A percentile compares a stretch with the other conserved stretches of the same genome.
phyloP scores from a whole-genome alignment of 371 early-diverging fungal species.

The Mortierella sp. region DNA sequence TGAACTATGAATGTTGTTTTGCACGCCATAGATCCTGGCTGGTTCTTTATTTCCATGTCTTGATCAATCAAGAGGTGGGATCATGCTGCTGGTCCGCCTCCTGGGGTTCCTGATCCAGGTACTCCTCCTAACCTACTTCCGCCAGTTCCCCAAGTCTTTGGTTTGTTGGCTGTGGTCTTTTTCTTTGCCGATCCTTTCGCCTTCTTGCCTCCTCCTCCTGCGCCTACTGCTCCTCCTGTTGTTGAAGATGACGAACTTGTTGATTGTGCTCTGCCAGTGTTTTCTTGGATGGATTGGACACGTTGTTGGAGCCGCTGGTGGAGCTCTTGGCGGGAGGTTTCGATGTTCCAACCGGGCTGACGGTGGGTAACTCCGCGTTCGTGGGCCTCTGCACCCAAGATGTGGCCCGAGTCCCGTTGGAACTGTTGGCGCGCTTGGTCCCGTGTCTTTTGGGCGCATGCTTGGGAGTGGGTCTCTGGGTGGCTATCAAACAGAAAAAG shows the following conservation, averaged over 20 bases:
- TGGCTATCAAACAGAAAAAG: slow-evolving; percentile 16
- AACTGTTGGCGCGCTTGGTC: slow-evolving; percentile 43
- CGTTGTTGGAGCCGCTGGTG: slow-evolving; percentile 39
- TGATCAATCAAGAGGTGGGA: neutral
- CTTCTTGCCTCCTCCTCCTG: slow-evolving; percentile 20
- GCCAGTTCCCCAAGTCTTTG: slow-evolving; percentile 37
- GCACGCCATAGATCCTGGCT: neutral
- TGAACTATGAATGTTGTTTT: neutral
- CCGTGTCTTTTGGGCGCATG: slow-evolving; percentile 33
- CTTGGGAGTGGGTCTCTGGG: slow-evolving; percentile 48
- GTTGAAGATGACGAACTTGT: neutral
- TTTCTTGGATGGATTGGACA: slow-evolving; percentile 30
- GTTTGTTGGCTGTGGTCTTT: neutral
- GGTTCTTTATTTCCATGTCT: neutral
- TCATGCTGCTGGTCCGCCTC: slow-evolving; percentile 1
- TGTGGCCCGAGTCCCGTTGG: slow-evolving; percentile 50
- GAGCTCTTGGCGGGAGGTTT: slow-evolving; percentile 26
- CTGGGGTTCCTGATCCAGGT: slow-evolving; percentile 29
- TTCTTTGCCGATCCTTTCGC: neutral
- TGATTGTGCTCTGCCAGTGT: slow-evolving; percentile 22
- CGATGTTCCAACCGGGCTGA: slow-evolving; percentile 44
- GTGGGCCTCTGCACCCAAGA: slow-evolving; percentile 36
- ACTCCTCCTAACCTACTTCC: slow-evolving; percentile 36
- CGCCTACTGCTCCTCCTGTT: slow-evolving; percentile 10
- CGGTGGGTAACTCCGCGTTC: slow-evolving; percentile 45